These are phyloP conservation scores for Trichopus zeylanicus DNA, from an alignment of 116 monocot genomes.

Conservation along the genomic window DNA sequence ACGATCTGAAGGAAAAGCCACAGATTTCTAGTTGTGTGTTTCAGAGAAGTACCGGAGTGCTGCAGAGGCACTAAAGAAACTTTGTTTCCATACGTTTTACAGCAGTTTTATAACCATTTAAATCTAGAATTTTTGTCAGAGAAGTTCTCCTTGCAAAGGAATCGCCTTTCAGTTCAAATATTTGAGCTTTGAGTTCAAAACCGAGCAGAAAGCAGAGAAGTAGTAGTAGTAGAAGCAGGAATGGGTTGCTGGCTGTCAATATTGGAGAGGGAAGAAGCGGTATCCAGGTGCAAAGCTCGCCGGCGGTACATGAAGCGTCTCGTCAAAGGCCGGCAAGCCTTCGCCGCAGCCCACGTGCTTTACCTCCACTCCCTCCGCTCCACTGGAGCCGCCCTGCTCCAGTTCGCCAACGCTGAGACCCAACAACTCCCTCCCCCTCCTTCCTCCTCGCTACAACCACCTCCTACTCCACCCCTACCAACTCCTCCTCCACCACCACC, in stretches of 20 bases:
- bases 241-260: slow-evolving; percentile 43
- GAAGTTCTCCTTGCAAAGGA: too few species aligned
- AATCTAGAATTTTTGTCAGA: too few species aligned
- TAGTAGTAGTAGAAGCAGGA: too few species aligned
- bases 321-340: slow-evolving; percentile 50
- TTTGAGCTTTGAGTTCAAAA: slow-evolving; percentile 1
- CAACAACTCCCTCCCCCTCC: slow-evolving; percentile 14
- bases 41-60: too few species aligned
- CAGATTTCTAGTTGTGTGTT: too few species aligned
- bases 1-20: too few species aligned
- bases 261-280: slow-evolving; percentile 32
- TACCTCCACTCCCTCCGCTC: slow-evolving; percentile 79
- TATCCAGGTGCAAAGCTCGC: slow-evolving; percentile 69
- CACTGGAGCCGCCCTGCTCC: slow-evolving; percentile 69
- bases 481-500: slow-evolving; percentile 14
- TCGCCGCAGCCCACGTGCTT: slow-evolving; percentile 54
- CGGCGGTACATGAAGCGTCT: slow-evolving; percentile 77
- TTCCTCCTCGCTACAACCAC: slow-evolving; percentile 16
- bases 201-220: too few species aligned
- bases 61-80: too few species aligned
- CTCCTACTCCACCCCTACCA: slow-evolving; percentile 10
- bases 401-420: slow-evolving; percentile 73
- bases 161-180: too few species aligned
- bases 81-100: too few species aligned
- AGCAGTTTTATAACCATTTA: too few species aligned